Base-by-base conservation (phyloP, 495 filamentous ascomycete genomes). In the Lasiosphaeris hirsuta region DNA sequence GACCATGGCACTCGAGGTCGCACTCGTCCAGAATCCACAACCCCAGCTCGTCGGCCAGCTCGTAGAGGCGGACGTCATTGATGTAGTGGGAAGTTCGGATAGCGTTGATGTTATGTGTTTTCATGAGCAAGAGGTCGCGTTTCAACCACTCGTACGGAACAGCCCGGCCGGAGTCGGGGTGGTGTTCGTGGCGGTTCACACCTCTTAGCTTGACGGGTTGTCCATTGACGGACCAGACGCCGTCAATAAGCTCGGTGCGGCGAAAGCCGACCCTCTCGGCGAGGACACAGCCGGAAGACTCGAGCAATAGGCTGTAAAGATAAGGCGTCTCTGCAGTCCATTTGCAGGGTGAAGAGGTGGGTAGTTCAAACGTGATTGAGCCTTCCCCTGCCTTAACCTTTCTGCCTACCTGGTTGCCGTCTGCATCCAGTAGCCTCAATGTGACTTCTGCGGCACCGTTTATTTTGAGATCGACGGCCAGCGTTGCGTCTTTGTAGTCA, bases 291-390 rank as follows among this genome's bases (percentile, higher is more conserved):
- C 49, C 54, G n/a, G 70, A 57, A 18, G 75, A 68, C 2, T 59
- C 60, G 23, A 84, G 66, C 1, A 76, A 40, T 7, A 84, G 55
- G 8, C 74, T 74, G 61, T 84, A 89, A 1, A 89, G 73, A 57
- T 84, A 76, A 0, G 87, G 87, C 0, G 79, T 82, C 68, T 89
- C 87, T 5, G 87, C 86, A 1, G 85, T 87, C 87, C 87, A 90
- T 68, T 86, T 84, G 15, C 74, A 59, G 0, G 81, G 78, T 35
- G 79, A 67, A 15, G 64, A 35, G 19, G 86, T 61, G 3, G 48
- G 59, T 13, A 77, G 55, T 7, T 60, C 59, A 44, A 77, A 67
- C 14, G 37, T 57, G 17, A 53, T 54, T 4, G 39, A 45, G 3
- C 54, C 53, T 33, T 63, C 38, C 11, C 60, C 62, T 17, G 47